Percentiles rank a stretch among this genome's conserved stretches.
phyloP scores from a whole-genome alignment of 495 filamentous ascomycete species.

The Penicillium fimorum region DNA sequence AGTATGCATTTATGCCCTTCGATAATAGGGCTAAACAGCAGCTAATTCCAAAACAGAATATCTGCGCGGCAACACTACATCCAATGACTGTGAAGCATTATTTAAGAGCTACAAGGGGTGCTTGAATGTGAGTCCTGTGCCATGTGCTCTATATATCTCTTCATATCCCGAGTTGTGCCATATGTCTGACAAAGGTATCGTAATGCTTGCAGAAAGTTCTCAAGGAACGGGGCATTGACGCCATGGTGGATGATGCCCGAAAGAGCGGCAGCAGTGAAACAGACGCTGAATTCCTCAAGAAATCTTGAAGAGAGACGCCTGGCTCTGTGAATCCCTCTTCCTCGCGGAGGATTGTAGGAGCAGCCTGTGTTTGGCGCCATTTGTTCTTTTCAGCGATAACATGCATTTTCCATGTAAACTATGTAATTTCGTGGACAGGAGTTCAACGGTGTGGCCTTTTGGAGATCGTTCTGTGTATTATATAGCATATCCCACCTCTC shows the following conservation, averaged over 20 bases:
- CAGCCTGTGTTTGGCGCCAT: not conserved
- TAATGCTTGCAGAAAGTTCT: constrained; percentile 60
- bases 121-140: constrained; percentile 58
- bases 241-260: constrained; percentile 79
- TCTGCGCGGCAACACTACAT: constrained; percentile 71
- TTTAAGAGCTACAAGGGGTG: constrained; percentile 85
- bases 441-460: constrained; percentile 2
- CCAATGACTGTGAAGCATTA: constrained; percentile 79
- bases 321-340: not conserved
- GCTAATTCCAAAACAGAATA: constrained; percentile 60
- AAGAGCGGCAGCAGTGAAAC: constrained; percentile 73
- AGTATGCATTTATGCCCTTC: constrained; percentile 52
- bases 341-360: not conserved
- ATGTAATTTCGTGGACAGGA: not conserved
- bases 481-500: constrained; percentile 8
- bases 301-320: constrained; percentile 28
- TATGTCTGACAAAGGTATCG: constrained; percentile 9
- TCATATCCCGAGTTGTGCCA: not conserved
- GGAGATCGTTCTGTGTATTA: not conserved
- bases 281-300: constrained; percentile 68
- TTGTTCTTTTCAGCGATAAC: constrained; percentile 9
- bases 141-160: not conserved
- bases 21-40: not conserved
- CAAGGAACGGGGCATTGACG: constrained; percentile 81
- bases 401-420: constrained; percentile 5